Conservation (phyloP, 768 basidiomycete genomes). For the Xanthoconium stramineum region DNA sequence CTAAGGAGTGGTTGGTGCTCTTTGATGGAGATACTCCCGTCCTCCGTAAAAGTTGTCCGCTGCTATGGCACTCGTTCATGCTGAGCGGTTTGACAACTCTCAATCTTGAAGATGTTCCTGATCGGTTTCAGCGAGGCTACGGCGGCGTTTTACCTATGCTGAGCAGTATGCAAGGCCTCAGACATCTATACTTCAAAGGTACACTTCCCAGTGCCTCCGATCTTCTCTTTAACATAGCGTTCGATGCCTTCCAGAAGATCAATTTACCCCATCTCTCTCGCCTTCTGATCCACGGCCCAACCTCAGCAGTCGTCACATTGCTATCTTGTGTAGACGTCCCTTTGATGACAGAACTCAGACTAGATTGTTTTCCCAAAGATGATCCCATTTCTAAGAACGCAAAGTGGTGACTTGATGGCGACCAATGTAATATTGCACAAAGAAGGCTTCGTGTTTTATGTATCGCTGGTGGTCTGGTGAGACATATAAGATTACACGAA, state of each 20-base stretch:
- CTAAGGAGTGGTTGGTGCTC: background rate
- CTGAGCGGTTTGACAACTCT: slow-evolving; percentile 33
- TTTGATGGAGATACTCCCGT: background rate
- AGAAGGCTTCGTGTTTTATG: no score
- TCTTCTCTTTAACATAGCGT: background rate
- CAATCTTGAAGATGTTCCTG: slow-evolving; percentile 27
- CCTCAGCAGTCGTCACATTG: background rate
- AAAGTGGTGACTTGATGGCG: no score
- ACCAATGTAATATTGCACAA: no score
- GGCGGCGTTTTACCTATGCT: slow-evolving; percentile 32
- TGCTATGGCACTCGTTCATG: background rate
- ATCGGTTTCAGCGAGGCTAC: slow-evolving; percentile 23
- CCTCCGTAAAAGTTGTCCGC: background rate
- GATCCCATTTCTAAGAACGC: no score
- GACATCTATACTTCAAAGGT: slow-evolving; percentile 9
- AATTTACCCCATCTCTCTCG: background rate
- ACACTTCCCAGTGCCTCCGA: slow-evolving; percentile 22
- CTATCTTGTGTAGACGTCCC: background rate
- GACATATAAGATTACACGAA: no score
- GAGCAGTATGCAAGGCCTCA: slow-evolving; percentile 29
- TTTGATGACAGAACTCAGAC: background rate
- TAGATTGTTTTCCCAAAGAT: background rate
- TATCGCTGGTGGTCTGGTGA: no score
- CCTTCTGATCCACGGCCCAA: background rate
- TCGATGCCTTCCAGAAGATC: background rate